A percentile compares a stretch with the other conserved stretches of the same genome.
Conservation (phyloP, 2,329 filamentous ascomycete genomes). For the Fusarium keratoplasticum region DNA sequence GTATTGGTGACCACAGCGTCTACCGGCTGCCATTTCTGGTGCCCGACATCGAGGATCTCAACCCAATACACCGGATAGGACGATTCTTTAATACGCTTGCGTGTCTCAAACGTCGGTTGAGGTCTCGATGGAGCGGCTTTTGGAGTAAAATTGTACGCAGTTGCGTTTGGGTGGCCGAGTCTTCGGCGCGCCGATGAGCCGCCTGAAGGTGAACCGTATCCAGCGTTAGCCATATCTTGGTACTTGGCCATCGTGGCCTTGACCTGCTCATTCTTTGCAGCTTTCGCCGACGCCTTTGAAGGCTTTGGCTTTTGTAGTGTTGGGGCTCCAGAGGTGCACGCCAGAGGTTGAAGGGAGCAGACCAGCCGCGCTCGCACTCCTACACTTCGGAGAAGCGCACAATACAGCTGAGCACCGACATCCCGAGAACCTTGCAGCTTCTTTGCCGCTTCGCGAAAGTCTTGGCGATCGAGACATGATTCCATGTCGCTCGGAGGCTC, state of each 20-base stretch:
- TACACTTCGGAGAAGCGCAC: constrained; percentile 84
- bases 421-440: constrained; percentile 85
- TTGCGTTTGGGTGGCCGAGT: constrained; percentile 65
- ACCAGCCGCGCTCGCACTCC: constrained; percentile 86
- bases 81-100: constrained; percentile 72
- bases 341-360: constrained; percentile 87
- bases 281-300: constrained; percentile 45
- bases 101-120: constrained; percentile 48
- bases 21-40: constrained; percentile 91
- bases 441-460: constrained; percentile 79
- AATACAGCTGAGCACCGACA: constrained; percentile 90
- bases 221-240: constrained; percentile 46
- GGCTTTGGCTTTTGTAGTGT: constrained; percentile 56
- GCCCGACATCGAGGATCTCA: constrained; percentile 85
- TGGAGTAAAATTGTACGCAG: constrained; percentile 63
- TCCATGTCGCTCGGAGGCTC: constrained; percentile 73
- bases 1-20: constrained; percentile 85
- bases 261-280: constrained; percentile 50
- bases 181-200: constrained; percentile 58
- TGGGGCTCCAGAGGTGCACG: constrained; percentile 70
- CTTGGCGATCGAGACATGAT: constrained; percentile 73
- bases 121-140: constrained; percentile 52
- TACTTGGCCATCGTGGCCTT: constrained; percentile 56
- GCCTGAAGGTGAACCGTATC: constrained; percentile 45
- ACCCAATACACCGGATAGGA: constrained; percentile 92